Base-by-base conservation (phyloP, 495 filamentous ascomycete genomes). In the Lepraria neglecta region DNA sequence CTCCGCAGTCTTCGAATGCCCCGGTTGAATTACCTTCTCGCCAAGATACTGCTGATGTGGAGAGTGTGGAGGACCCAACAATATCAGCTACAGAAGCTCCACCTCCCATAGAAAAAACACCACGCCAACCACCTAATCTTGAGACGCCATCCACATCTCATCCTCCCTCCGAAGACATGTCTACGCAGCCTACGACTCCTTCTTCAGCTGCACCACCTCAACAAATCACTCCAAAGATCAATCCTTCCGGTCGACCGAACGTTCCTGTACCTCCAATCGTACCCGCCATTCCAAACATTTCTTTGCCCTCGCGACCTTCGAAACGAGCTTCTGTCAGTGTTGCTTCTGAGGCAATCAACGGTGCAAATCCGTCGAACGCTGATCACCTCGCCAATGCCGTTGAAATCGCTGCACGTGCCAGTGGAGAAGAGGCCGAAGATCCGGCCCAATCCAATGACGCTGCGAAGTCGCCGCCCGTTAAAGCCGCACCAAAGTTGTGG, bases 141-240 rank as follows among this genome's bases (percentile, higher is more conserved):
- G 87, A 89, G 63, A 88, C 86, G 0, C 83, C 86, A 17, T 82
- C 82, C 0, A 85, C 86, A 10, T 86, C 84, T 38, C 80, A 85
- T 48, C 82, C 80, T 51, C 79, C 82, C 9, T 89, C 86, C 9
- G 87, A 90, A 68, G 73, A 74, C 48, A 75, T 84, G 61, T 82
- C 81, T 0, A 89, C 86, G 0, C 84, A 88, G 35, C 85, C 87
- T 6, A 87, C 89, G 4, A 87, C 86, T 0, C 86, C 88, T 19
- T 86, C 83, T 11, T 86, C 88, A 0, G 71, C 71, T 6, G 67
- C 74, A 43, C 60, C 70, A 45, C 67, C 63, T 45, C 64, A 69
- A 58, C 69, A 67, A 65, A 52, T 47, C 75, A 82, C 74, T 65
- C 69, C 72, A 21, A 77, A 79, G 45, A 56, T 70, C 3, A 74